These are phyloP conservation scores for Flammula alnicola DNA, from an alignment of 1,284 basidiomycete species.

Conservation along the genomic window DNA sequence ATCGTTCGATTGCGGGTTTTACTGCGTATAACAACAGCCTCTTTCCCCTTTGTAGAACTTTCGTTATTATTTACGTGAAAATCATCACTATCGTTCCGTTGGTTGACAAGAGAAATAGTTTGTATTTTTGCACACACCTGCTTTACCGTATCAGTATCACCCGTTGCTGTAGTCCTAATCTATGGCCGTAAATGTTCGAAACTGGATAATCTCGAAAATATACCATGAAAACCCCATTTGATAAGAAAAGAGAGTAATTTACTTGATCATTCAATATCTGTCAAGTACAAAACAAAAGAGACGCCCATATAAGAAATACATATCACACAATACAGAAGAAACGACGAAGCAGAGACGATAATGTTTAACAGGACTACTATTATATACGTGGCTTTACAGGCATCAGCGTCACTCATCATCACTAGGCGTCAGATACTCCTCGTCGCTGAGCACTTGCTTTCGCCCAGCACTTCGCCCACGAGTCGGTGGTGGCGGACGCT, in stretches of 20 bases:
- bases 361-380: constrained; percentile 11
- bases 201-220: constrained; percentile 6
- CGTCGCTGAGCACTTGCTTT: constrained; percentile 77
- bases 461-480: constrained; percentile 57
- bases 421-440: constrained; percentile 70
- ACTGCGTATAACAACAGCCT: too few relatives aligned
- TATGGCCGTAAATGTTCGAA: neutral
- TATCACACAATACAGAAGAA: constrained; percentile 14
- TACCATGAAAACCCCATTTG: neutral
- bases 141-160: constrained; percentile 11
- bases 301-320: constrained; percentile 12
- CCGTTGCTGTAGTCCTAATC: constrained; percentile 6
- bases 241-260: constrained; percentile 2
- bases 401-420: constrained; percentile 53
- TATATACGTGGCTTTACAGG: constrained; percentile 12
- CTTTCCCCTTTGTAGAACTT: too few relatives aligned
- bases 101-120: too few relatives aligned
- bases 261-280: too few relatives aligned
- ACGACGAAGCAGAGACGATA: constrained; percentile 6
- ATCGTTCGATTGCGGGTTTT: too few relatives aligned
- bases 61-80: too few relatives aligned
- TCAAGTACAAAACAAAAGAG: constrained; percentile 2
- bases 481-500: constrained; percentile 55
- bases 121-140: constrained; percentile 9
- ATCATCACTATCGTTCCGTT: too few relatives aligned